phyloP scores from a whole-genome alignment of 306 rosid genomes.

The cucumber (Cucumis sativus) region DNA sequence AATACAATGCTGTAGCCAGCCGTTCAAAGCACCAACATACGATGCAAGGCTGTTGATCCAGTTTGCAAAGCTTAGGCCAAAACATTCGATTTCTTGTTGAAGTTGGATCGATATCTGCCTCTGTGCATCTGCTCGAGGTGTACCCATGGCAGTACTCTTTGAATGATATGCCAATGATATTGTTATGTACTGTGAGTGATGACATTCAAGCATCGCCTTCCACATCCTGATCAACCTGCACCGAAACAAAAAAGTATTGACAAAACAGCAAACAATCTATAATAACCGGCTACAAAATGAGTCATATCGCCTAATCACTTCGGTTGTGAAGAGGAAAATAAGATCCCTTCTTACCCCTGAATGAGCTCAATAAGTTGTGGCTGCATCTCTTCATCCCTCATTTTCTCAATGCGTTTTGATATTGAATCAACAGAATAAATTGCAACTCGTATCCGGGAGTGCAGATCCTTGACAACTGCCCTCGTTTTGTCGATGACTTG shows the following conservation, averaged over 20 bases:
- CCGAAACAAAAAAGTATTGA: neutral
- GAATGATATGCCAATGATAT: conserved; percentile 93
- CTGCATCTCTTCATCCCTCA: conserved; percentile 89
- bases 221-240: conserved; percentile 84
- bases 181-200: conserved; percentile 93
- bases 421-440: conserved; percentile 81
- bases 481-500: conserved; percentile 86
- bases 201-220: conserved; percentile 98
- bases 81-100: conserved; percentile 67
- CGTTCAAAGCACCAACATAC: conserved; percentile 66
- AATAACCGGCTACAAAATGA: neutral
- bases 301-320: neutral
- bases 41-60: conserved; percentile 91
- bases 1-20: conserved; percentile 79
- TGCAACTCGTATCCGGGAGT: conserved; percentile 73
- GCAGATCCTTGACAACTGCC: conserved; percentile 75
- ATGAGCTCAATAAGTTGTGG: conserved; percentile 72
- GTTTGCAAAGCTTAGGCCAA: conserved; percentile 81
- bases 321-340: neutral
- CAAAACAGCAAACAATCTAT: neutral
- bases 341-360: conserved; percentile 49
- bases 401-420: conserved; percentile 73
- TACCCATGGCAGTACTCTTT: conserved; percentile 28
- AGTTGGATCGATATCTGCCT: conserved; percentile 44
- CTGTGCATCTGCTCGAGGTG: conserved; percentile 45